Evolutionary conservation across 73 alveolate species (phyloP), one percentile per base, ranked within the genome.

Genomic region (Durusdinium trenchii): DNA sequence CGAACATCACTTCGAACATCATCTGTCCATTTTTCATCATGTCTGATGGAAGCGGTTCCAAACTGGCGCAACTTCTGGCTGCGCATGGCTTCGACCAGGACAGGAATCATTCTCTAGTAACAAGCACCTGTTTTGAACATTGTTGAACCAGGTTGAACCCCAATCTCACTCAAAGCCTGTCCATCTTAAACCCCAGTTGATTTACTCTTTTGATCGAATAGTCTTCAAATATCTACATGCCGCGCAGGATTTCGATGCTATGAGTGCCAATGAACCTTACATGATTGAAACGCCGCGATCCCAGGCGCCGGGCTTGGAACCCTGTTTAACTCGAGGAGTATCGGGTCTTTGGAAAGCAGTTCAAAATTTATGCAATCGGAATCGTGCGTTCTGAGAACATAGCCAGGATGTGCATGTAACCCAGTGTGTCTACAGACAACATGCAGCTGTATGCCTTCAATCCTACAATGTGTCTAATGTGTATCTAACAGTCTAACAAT

Each of bases 21-120:
- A 60, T 23, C 73, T 23, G 30, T 23, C n/a, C 30, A 60, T 60
- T 32, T 23, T 60, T 23, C 73, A 60, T 60, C 73, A 23, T 60
- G 73, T 23, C 18, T 60, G n/a, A 23, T 60, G 73, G 0, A 23
- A 1, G 30, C n/a, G 73, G n/a, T 60, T 32, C 12, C 54, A 20
- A 7, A 20, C 26, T 81, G 48, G n/a, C 30, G 14, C 40, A 81
- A 3, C 91, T 81, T 81, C 42, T 81, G 20, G 67, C 91, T 50
- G 61, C 3, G 47, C 91, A 81, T 81, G 91, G 91, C 69, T 81
- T 81, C 47, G 38, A 9, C 48, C 91, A 81, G 91, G 91, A 48
- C 64, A 43, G 61, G 73, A 23, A 60, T 1, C 30, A 60, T 32
- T 23, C 18, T 23, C 73, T 23, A 60, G 73, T 60, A 60, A 60